Evolutionary conservation across 208 protist species (phyloP), one percentile per base, ranked within the genome.

Genomic region (Trypanosoma grayi): DNA sequence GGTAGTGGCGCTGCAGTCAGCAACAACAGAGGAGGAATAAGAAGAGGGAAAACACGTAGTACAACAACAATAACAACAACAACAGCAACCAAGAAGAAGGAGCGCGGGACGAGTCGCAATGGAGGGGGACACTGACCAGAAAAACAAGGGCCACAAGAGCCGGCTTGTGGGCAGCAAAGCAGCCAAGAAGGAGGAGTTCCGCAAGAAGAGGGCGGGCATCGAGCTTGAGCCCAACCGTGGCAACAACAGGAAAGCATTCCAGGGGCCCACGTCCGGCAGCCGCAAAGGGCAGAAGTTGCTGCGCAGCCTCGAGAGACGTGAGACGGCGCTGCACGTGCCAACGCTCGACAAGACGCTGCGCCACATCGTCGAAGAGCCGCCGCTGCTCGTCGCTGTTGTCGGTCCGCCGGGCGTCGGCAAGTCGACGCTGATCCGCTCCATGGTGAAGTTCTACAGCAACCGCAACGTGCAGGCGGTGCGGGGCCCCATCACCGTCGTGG

Each of bases 361-460:
- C 31, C 79, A 93, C 61, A 65, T 96, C 25, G 69, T 85, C 2
- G 73, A 87, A 36, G 86, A 96, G 55, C 97, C 98, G 10, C 98
- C 98, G 8, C 75, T 97, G 47, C 60, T 99, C 2, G 93, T 99
- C 24, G 97, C 84, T 14, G 96, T 99, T 16, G 96, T 99, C 18
- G 98, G 98, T 4, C 98, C 98, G 14, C 97, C 97, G 2, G 80
- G 91, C 16, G 88, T 96, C 24, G 98, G 98, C 44, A 99, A 99
- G 80, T 98, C 95, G 4, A 99, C 97, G 13, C 58, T 99, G 18
- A 99, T 99, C 39, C 82, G 90, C 18, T 99, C 97, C 14, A 88
- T 99, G 47, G 89, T 99, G n/a, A 98, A 99, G 80, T 93, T 98
- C 53, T 99, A 99, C 76, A 98, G 97, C 28, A 83, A 87, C 44